phyloP scores from a whole-genome alignment of 257 asterid genomes.

The Solanum ahanhuiri region DNA sequence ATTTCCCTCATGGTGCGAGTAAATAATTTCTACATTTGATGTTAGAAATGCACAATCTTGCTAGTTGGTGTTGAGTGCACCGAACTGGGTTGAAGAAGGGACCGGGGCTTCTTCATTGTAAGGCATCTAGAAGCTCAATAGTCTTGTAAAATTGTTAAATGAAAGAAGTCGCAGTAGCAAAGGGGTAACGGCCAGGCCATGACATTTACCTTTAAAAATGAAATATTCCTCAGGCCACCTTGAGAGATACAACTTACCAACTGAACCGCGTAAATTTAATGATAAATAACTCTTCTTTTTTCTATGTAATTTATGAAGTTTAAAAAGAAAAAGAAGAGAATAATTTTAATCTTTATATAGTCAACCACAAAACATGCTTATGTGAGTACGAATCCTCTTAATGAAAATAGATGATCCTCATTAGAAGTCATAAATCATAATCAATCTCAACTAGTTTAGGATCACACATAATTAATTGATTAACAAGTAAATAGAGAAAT shows the following conservation, averaged over 20 bases:
- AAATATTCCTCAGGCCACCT: background rate
- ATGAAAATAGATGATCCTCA: background rate
- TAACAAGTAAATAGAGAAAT: background rate
- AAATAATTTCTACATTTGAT: background rate
- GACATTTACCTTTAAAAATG: background rate
- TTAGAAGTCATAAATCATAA: background rate
- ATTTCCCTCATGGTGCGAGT: background rate
- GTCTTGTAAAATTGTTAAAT: background rate
- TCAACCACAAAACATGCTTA: background rate
- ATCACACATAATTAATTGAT: background rate
- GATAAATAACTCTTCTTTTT: background rate
- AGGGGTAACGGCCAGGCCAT: background rate
- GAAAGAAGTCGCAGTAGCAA: background rate
- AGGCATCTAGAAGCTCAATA: background rate
- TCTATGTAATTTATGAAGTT: background rate
- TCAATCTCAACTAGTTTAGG: background rate
- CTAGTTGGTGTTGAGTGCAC: background rate
- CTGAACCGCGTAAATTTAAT: background rate
- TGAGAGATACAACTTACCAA: background rate
- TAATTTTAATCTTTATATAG: background rate
- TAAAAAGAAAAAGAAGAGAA: background rate
- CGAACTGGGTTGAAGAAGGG: background rate
- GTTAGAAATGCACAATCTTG: background rate
- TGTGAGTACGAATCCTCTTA: background rate
- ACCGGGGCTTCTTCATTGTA: background rate